phyloP scores from a whole-genome alignment of 805 yeast species.

The Jamesozyma lodderae region DNA sequence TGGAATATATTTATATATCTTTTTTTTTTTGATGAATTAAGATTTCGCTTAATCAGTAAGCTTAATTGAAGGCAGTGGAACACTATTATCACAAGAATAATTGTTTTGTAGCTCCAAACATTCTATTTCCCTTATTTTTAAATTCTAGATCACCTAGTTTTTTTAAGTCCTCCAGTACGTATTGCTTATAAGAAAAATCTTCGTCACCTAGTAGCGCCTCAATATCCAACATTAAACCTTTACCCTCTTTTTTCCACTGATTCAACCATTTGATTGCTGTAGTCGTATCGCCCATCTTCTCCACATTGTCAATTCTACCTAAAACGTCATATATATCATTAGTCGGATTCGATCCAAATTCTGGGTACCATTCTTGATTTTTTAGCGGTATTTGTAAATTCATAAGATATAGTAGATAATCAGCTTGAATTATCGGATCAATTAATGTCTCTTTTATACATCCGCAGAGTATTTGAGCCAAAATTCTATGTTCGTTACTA shows the following conservation, averaged over 20 bases:
- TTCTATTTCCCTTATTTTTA: neutral
- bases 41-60: neutral
- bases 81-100: neutral
- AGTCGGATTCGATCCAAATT: constrained; percentile 43
- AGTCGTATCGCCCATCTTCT: constrained; percentile 52
- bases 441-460: constrained; percentile 60
- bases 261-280: constrained; percentile 58
- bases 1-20: neutral
- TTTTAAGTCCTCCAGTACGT: constrained; percentile 6
- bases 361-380: constrained; percentile 10
- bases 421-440: constrained; percentile 82
- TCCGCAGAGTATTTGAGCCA: constrained; percentile 63
- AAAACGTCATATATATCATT: constrained; percentile 58
- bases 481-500: constrained; percentile 59
- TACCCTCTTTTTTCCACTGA: constrained; percentile 48
- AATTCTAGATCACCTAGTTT: constrained; percentile 6
- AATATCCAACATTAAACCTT: constrained; percentile 23
- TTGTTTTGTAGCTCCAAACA: constrained; percentile 1
- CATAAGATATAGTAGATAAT: constrained; percentile 65
- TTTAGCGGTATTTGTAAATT: constrained; percentile 43
- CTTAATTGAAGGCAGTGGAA: neutral
- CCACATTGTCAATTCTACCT: constrained; percentile 31
- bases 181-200: constrained; percentile 15
- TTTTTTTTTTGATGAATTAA: neutral
- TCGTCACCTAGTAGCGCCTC: constrained; percentile 14